These are phyloP conservation scores for Emmonsiellopsis sp. DNA, from an alignment of 2,329 filamentous ascomycete genomes.

Conservation along the genomic window DNA sequence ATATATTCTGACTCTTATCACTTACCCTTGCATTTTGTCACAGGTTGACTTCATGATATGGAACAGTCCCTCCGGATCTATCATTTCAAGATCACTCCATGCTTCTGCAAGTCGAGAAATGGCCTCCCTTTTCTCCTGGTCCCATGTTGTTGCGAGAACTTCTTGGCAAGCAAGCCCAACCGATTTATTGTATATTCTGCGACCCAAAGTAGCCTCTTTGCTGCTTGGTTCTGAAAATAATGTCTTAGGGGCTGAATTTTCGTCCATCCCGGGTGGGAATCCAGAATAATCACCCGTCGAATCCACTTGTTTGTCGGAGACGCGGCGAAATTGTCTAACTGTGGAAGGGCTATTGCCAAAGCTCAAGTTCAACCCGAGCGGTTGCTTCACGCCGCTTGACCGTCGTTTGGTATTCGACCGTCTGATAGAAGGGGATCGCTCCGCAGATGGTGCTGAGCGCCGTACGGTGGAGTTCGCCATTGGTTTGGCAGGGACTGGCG, in stretches of 20 bases:
- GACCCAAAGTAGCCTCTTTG: slow-evolving; percentile 76
- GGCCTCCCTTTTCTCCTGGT: slow-evolving; percentile 67
- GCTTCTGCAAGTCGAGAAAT: slow-evolving; percentile 76
- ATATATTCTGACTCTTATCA: background rate
- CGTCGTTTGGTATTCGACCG: slow-evolving; percentile 31
- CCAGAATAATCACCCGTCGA: slow-evolving; percentile 17
- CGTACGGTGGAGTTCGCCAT: slow-evolving; percentile 51
- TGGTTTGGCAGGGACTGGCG: slow-evolving; percentile 32
- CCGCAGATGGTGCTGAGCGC: slow-evolving; percentile 35
- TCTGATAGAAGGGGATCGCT: slow-evolving; percentile 32
- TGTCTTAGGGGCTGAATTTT: slow-evolving; percentile 30
- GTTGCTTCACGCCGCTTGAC: slow-evolving; percentile 55
- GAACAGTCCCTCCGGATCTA: slow-evolving; percentile 85
- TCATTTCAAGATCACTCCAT: slow-evolving; percentile 70
- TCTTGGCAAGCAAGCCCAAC: slow-evolving; percentile 79
- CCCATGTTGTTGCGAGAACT: slow-evolving; percentile 67
- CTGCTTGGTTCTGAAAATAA: slow-evolving; percentile 30
- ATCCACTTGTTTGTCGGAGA: slow-evolving; percentile 55
- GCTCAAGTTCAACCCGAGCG: slow-evolving; percentile 78
- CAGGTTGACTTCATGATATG: slow-evolving; percentile 71
- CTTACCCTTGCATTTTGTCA: slow-evolving; percentile 52
- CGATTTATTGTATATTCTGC: slow-evolving; percentile 69
- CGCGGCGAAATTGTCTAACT: slow-evolving; percentile 80
- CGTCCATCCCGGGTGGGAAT: slow-evolving; percentile 24
- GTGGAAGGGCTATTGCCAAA: slow-evolving; percentile 92